A percentile compares a stretch with the other conserved stretches of the same genome.
Conservation (phyloP, 208 protist species). For the Leishmania tarentolae region DNA sequence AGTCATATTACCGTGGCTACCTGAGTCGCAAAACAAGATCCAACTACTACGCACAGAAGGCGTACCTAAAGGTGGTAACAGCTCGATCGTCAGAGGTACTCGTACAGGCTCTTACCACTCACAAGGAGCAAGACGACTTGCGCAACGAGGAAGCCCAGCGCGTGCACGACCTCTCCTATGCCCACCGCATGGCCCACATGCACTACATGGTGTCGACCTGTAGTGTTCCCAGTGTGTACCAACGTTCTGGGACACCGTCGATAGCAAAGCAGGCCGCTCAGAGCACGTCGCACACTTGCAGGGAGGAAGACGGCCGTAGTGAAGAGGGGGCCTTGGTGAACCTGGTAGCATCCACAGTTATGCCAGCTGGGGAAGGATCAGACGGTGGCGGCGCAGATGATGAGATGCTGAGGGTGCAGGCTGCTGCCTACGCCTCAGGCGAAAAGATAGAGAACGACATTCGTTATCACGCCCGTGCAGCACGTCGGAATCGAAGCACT, state of each 20-base stretch:
- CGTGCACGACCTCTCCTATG: conserved; percentile 29
- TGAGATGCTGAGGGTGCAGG: conserved; percentile 2
- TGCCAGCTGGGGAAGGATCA: neutral
- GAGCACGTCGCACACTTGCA: neutral
- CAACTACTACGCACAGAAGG: conserved; percentile 71
- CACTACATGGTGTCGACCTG: conserved; percentile 62
- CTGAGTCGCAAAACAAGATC: conserved; percentile 40
- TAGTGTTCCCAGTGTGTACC: conserved; percentile 53
- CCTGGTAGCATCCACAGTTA: neutral
- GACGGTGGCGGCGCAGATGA: neutral
- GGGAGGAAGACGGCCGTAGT: neutral
- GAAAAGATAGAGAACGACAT: conserved; percentile 60
- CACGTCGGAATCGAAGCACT: conserved; percentile 10
- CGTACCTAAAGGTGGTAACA: conserved; percentile 50
- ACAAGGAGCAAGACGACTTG: conserved; percentile 25
- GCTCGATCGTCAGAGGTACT: conserved; percentile 36
- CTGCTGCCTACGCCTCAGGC: conserved; percentile 11
- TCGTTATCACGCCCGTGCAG: conserved; percentile 26
- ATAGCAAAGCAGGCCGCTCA: neutral
- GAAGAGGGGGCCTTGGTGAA: neutral
- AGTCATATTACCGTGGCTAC: conserved; percentile 69
- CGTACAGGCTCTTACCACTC: conserved; percentile 27
- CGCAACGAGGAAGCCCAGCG: conserved; percentile 17
- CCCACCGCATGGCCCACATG: conserved; percentile 40
- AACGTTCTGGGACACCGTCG: conserved; percentile 11